Base-by-base conservation (phyloP, 352 stramenopile genomes). In the Peronospora tabacina region DNA sequence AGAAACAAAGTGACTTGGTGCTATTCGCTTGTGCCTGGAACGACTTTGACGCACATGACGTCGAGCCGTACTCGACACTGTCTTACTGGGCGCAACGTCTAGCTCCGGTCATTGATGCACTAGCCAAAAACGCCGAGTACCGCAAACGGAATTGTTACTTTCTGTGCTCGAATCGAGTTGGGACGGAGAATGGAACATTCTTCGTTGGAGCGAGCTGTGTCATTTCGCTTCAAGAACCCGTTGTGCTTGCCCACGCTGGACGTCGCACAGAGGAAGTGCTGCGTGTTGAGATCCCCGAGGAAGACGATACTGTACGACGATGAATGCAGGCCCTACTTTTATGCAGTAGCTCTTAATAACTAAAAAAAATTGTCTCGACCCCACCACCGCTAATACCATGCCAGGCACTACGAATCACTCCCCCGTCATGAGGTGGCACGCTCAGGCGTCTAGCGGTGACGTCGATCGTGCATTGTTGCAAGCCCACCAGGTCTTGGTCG, bases 1-100 rank as follows among this genome's bases (percentile, higher is more conserved):
- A 56, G 10, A 54, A 76, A 33, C 51, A 64, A 16, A 86, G 76
- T 57, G 79, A 89, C 39, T 58, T 93, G 26, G 63, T 90, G 44
- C 49, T 93, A n/a, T 90, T 90, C 44, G 70, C 79, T 5, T 90
- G 82, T 50, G 82, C 82, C 11, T 93, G 82, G 82, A 86, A 72
- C 52, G 82, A 93, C 50, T 82, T 81, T 55, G 79, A 87, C 37
- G 63, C 63, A 7, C 59, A 63, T 1, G 68, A 88, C 28, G 45
- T 64, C 1, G 57, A 71, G 22, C 63, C 66, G 13, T 68, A 63
- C 33, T 49, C 56, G 22, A 88, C 81, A 43, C 57, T 88, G 8
- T 71, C 68, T 39, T 93, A 93, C 55, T 93, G 82, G 82, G 72
- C 70, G 1, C 63, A 73, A 40, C 82, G 82, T 5, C 49, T 93